These are phyloP conservation scores for Mycena rebaudengoi DNA, from an alignment of 768 basidiomycete species.

Conservation along the genomic window DNA sequence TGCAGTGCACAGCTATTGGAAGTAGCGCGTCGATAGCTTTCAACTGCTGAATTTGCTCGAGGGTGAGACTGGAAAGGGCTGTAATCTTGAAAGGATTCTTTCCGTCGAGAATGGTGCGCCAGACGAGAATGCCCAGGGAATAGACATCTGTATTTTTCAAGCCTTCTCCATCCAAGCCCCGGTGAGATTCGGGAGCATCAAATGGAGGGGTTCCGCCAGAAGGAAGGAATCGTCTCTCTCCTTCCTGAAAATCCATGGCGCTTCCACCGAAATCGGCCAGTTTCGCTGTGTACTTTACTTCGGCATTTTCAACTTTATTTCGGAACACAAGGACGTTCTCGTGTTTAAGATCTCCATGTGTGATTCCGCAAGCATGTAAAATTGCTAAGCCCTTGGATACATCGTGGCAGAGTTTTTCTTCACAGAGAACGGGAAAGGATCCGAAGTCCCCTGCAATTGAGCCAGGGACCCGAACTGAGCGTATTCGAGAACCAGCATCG, in stretches of 20 bases:
- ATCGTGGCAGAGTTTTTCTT: constrained; percentile 19
- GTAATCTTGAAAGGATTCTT: not conserved
- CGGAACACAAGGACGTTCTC: constrained; percentile 21
- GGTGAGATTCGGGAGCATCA: constrained; percentile 5
- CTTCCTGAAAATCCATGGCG: constrained; percentile 15
- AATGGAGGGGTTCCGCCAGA: constrained; percentile 11
- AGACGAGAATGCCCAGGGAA: constrained; percentile 11
- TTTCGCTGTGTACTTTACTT: constrained; percentile 10
- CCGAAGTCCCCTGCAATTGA: not conserved
- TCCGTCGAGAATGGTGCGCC: constrained; percentile 14
- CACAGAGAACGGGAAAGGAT: not conserved
- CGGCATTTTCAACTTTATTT: constrained; percentile 1
- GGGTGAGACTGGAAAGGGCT: not conserved
- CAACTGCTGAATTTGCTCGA: not conserved
- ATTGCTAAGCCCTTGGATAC: constrained; percentile 20
- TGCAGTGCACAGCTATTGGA: not conserved
- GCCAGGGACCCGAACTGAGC: constrained; percentile 18
- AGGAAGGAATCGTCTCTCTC: not conserved
- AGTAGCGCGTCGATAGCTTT: not conserved
- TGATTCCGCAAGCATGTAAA: constrained; percentile 19
- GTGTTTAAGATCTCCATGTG: constrained; percentile 24
- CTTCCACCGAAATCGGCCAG: constrained; percentile 18
- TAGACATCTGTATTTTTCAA: constrained; percentile 17
- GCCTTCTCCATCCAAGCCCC: not conserved
- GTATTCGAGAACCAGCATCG: constrained; percentile 12